phyloP scores from a whole-genome alignment of 192 early-diverging fungal species.

The Dispira simplex region DNA sequence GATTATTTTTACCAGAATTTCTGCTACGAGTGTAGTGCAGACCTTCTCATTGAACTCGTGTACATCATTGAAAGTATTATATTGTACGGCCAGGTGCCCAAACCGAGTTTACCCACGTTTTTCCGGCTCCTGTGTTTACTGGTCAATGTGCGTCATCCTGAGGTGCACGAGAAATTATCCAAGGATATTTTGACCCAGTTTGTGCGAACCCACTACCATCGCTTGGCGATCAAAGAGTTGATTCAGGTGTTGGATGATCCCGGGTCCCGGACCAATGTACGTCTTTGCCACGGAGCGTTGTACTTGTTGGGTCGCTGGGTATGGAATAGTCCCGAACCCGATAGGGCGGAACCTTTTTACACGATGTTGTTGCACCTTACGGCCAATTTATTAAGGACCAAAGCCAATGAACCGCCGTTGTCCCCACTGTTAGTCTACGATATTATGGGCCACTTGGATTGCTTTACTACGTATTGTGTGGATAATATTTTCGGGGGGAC shows the following conservation, averaged over 20 bases:
- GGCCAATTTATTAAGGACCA: not conserved
- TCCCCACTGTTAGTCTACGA: not conserved
- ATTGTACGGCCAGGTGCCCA: conserved; percentile 6
- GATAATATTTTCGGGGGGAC: not conserved
- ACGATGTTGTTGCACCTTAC: not conserved
- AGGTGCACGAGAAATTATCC: not conserved
- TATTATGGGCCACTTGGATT: not conserved
- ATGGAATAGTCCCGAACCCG: not conserved
- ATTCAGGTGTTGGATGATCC: not conserved
- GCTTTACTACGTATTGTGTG: not conserved
- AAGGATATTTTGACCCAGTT: not conserved
- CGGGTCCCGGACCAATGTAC: not conserved
- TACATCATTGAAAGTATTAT: not conserved
- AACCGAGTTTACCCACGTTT: not conserved
- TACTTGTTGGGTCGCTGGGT: conserved; percentile 9
- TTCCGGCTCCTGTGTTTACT: conserved; percentile 7
- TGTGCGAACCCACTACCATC: not conserved
- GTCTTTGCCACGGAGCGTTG: conserved; percentile 2
- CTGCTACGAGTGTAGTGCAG: not conserved
- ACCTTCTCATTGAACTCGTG: not conserved
- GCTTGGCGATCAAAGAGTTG: not conserved
- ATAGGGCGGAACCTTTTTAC: not conserved
- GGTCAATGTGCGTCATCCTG: not conserved
- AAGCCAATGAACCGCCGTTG: not conserved
- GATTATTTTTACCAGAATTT: conserved; percentile 5